Base-by-base conservation (phyloP, 2,329 filamentous ascomycete genomes). In the Podosphaera leucotricha region DNA sequence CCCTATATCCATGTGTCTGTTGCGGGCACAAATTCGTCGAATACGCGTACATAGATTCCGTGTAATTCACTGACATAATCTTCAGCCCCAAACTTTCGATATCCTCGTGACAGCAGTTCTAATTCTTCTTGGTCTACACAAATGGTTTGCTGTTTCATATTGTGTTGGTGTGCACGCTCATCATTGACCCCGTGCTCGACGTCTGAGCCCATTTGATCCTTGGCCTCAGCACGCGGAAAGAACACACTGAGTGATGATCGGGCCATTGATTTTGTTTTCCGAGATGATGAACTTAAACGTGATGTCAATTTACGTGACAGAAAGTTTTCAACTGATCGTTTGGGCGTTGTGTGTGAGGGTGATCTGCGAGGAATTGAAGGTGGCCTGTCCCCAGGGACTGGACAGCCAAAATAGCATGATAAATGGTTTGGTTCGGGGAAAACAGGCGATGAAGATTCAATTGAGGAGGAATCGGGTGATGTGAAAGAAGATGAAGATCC, bases 21-120 rank as follows among this genome's bases (percentile, higher is more conserved):
- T 6, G 13, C 11, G 15, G 28, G 15, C 10, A 7, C 28, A 33
- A 33, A n/a, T 15, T 55, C 55, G 10, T 48, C 48, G 41, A 58
- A 59, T 11, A 54, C 50, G 33, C 35, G 53, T 21, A 49, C 39
- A 42, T 57, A 57, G 3, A 92, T 62, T 45, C 70, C 72, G 51
- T 81, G 70, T 46, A 95, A 80, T 57, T 92, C 86, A 38, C 66
- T 64, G 47, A 92, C 64, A 62, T 98, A 98, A 54, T 93, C 86
- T 42, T 83, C 74, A 8, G 82, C 81, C 38, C 69, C 70, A 59
- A 84, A 81, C 54, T 77, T 80, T 54, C 67, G 69, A 5, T 94
- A 68, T 2, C 82, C 83, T 48, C 72, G 74, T 20, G 70, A 66
- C 47, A 69, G 61, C 57, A 95, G 72, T 47, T 77, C 72, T 51